These are phyloP conservation scores for Geotrichum reessii DNA, from an alignment of 1,139 yeast genomes.

Conservation along the genomic window DNA sequence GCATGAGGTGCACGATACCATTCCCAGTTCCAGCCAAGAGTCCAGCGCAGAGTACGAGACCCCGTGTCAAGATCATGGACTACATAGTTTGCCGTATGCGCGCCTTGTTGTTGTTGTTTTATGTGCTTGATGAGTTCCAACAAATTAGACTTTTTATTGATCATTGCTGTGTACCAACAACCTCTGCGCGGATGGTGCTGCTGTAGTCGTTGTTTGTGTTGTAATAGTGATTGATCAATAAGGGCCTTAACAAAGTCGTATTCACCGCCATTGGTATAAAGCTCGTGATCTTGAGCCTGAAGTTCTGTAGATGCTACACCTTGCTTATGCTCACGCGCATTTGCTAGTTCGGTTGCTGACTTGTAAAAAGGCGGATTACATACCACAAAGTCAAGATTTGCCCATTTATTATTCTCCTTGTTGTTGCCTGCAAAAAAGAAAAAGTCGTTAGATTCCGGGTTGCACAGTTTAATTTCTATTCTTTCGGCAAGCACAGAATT, in stretches of 20 bases:
- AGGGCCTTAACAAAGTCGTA: constrained; percentile 32
- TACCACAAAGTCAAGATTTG: constrained; percentile 32
- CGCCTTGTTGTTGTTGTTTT: constrained; percentile 1
- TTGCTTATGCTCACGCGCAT: constrained; percentile 20
- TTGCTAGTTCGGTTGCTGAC: constrained; percentile 33
- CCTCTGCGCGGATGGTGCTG: constrained; percentile 12
- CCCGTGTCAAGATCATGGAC: constrained; percentile 28
- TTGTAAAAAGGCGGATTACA: constrained; percentile 47
- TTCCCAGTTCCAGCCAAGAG: constrained; percentile 40
- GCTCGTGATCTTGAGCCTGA: constrained; percentile 33
- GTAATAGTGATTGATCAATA: not conserved
- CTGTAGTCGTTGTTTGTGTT: not conserved
- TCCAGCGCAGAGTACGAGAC: constrained; percentile 38
- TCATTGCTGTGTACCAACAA: constrained; percentile 39
- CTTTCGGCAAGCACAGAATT: constrained; percentile 24
- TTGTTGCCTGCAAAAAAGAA: not conserved
- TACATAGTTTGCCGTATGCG: constrained; percentile 29
- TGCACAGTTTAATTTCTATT: constrained; percentile 12
- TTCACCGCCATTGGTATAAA: constrained; percentile 43
- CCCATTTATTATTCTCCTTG: not conserved
- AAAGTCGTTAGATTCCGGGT: not conserved
- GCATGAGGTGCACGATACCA: constrained; percentile 14
- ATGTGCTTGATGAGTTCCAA: constrained; percentile 26
- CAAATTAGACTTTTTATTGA: constrained; percentile 37
- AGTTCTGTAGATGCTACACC: constrained; percentile 21